Percentiles rank a stretch among this genome's conserved stretches.
Conservation (phyloP, 2,329 filamentous ascomycete species). For the Penicillium paneum region DNA sequence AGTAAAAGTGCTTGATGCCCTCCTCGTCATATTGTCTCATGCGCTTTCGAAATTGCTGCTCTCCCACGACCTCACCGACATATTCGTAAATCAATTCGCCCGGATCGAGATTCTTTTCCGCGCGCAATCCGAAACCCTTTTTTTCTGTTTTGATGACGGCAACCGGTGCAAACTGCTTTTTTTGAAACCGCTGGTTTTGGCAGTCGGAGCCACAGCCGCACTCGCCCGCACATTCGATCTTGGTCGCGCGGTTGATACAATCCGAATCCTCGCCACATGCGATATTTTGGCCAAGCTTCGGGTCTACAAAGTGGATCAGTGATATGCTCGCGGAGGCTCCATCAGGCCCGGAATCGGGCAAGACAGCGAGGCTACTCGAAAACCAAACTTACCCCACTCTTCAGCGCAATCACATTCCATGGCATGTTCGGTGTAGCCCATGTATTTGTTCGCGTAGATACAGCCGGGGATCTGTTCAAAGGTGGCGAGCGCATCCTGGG, state of each 20-base stretch:
- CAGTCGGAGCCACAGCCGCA: constrained; percentile 85
- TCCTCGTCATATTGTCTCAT: constrained; percentile 94
- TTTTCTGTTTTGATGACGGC: constrained; percentile 97
- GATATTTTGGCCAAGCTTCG: constrained; percentile 59
- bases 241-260: constrained; percentile 97
- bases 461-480: constrained; percentile 84
- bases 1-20: constrained; percentile 99
- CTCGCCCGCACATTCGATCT: constrained; percentile 89
- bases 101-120: constrained; percentile 70
- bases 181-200: constrained; percentile 93
- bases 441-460: constrained; percentile 84
- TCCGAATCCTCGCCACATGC: constrained; percentile 95
- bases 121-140: constrained; percentile 89
- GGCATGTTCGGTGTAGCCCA: constrained; percentile 88
- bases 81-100: constrained; percentile 98
- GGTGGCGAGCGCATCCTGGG: constrained; percentile 66
- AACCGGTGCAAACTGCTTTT: constrained; percentile 82
- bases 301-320: constrained; percentile 47
- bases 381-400: constrained; percentile 76
- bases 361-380: background rate
- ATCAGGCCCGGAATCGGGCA: background rate
- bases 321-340: constrained; percentile 3
- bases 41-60: constrained; percentile 79
- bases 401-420: constrained; percentile 93
- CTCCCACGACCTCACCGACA: constrained; percentile 96